Evolutionary conservation across 495 filamentous ascomycete genomes (phyloP).

Genomic region (Talaromyces stipitatus): DNA sequence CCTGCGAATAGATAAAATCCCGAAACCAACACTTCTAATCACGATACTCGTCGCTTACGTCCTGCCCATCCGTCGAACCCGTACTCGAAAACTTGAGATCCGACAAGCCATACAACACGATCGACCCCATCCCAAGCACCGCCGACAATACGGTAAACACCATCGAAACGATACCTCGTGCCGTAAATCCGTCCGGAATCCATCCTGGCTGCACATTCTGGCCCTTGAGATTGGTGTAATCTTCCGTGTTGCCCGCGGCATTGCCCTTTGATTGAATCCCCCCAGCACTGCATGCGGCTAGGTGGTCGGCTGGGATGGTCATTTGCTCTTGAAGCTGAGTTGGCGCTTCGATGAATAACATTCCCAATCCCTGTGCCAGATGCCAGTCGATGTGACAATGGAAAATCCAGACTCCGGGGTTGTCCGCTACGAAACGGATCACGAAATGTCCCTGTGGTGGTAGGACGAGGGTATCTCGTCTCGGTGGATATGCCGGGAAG

Average conservation of each 20-base stretch:
- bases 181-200: constrained; percentile 63
- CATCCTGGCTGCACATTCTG: constrained; percentile 47
- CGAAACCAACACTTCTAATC: not conserved
- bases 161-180: constrained; percentile 63
- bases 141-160: constrained; percentile 61
- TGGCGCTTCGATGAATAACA: constrained; percentile 44
- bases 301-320: constrained; percentile 53
- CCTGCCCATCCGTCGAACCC: not conserved
- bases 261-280: constrained; percentile 52
- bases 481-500: constrained; percentile 38
- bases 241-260: constrained; percentile 56
- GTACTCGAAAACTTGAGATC: constrained; percentile 11
- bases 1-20: not conserved
- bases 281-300: constrained; percentile 44
- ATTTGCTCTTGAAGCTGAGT: constrained; percentile 21
- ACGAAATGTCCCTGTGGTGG: constrained; percentile 52
- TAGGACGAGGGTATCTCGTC: constrained; percentile 50
- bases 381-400: constrained; percentile 70
- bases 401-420: constrained; percentile 53
- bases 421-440: constrained; percentile 59
- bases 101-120: constrained; percentile 57
- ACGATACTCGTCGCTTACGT: not conserved
- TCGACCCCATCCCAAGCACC: constrained; percentile 56
- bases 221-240: constrained; percentile 57
- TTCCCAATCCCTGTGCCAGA: constrained; percentile 33